A percentile compares a stretch with the other conserved stretches of the same genome.
These are phyloP conservation scores for Coemansia pectinata DNA, from an alignment of 192 early-diverging fungal species.

Conservation along the genomic window DNA sequence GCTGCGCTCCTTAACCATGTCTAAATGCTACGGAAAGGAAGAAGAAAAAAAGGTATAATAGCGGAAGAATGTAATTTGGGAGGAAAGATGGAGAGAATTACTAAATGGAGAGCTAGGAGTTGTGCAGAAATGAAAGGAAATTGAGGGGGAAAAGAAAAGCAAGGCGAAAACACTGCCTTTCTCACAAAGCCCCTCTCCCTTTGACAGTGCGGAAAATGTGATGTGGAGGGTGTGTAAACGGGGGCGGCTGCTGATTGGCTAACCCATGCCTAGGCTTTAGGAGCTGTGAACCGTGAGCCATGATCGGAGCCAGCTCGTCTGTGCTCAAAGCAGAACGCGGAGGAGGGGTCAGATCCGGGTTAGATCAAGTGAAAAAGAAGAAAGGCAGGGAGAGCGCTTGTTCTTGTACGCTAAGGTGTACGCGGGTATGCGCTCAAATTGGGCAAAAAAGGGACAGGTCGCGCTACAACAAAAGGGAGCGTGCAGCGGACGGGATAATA, in stretches of 20 bases:
- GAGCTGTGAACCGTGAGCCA: neutral
- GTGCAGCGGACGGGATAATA: neutral
- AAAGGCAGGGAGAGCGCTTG: neutral
- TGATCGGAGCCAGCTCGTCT: neutral
- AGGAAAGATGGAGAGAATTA: neutral
- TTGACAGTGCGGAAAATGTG: neutral
- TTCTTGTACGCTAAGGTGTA: neutral
- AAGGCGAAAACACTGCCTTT: neutral
- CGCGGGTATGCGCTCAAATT: conserved; percentile 6
- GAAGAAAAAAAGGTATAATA: conserved; percentile 4
- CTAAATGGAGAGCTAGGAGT: neutral
- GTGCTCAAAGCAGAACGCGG: neutral
- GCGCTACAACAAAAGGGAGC: neutral
- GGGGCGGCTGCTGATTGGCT: neutral
- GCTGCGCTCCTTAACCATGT: conserved; percentile 49
- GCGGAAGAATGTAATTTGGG: neutral
- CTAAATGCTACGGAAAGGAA: neutral
- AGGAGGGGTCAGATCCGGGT: neutral
- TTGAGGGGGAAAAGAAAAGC: neutral
- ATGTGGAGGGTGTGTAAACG: neutral
- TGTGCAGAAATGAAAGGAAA: neutral
- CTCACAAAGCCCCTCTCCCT: neutral
- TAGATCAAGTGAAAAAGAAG: neutral
- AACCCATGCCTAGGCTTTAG: neutral
- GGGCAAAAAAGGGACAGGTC: neutral